These are phyloP conservation scores for Phylloporus sp. DNA, from an alignment of 768 basidiomycete genomes.

Conservation along the genomic window DNA sequence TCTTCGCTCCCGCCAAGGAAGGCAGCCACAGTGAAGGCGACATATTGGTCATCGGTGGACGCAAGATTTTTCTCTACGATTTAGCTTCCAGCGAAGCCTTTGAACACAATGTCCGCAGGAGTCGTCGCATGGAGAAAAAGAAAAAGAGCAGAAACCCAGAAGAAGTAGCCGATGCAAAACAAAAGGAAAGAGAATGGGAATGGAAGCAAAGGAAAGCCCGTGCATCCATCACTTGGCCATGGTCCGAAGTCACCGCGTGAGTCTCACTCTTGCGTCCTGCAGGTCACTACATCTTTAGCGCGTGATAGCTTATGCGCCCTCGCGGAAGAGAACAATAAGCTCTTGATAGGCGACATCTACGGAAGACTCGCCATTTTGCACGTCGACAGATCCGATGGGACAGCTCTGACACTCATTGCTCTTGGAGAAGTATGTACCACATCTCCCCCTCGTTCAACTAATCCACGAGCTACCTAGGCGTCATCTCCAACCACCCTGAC, in stretches of 20 bases:
- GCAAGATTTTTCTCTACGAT: conserved; percentile 59
- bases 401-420: conserved; percentile 48
- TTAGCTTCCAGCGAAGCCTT: conserved; percentile 43
- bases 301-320: conserved; percentile 46
- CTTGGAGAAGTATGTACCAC: conserved; percentile 59
- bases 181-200: conserved; percentile 56
- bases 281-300: neutral
- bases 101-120: conserved; percentile 52
- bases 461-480: conserved; percentile 37
- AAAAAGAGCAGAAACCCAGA: conserved; percentile 42
- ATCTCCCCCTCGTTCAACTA: conserved; percentile 1
- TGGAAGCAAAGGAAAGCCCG: conserved; percentile 49
- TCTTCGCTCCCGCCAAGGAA: conserved; percentile 30
- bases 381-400: conserved; percentile 39
- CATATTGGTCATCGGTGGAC: conserved; percentile 64
- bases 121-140: conserved; percentile 46
- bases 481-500: conserved; percentile 69
- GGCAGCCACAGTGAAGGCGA: conserved; percentile 47
- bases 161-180: conserved; percentile 42
- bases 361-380: conserved; percentile 69
- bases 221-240: conserved; percentile 66
- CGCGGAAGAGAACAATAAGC: conserved; percentile 41
- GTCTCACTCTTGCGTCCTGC: conserved; percentile 22
- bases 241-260: conserved; percentile 67
- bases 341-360: conserved; percentile 64